A percentile compares a stretch with the other conserved stretches of the same genome.
phyloP scores from a whole-genome alignment of 2,329 filamentous ascomycete species.

The Colletotrichum sp. region DNA sequence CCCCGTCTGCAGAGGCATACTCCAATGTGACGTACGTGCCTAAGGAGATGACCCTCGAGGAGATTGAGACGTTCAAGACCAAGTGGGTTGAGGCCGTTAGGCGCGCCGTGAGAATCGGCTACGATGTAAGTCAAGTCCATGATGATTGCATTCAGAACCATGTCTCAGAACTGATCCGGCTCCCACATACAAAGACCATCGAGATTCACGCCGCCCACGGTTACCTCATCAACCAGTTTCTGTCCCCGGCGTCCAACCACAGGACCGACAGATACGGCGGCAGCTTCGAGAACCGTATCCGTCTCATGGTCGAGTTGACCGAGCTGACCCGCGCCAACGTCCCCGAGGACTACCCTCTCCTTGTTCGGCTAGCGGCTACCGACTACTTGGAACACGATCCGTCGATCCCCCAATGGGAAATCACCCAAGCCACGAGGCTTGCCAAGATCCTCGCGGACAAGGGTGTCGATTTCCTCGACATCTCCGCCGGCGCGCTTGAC shows the following conservation, averaged over 20 bases:
- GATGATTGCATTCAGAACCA: not conserved
- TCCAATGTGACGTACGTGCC: constrained; percentile 32
- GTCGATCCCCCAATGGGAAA: constrained; percentile 65
- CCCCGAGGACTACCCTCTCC: constrained; percentile 69
- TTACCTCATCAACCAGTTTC: constrained; percentile 51
- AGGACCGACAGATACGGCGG: constrained; percentile 54
- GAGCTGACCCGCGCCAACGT: constrained; percentile 65
- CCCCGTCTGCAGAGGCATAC: constrained; percentile 25
- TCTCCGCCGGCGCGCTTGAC: constrained; percentile 70
- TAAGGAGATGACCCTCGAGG: constrained; percentile 64
- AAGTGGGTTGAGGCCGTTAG: constrained; percentile 60
- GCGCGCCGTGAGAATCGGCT: constrained; percentile 66
- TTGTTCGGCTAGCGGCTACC: constrained; percentile 71
- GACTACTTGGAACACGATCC: constrained; percentile 72
- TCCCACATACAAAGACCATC: not conserved
- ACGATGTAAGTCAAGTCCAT: constrained; percentile 49
- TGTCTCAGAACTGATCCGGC: not conserved
- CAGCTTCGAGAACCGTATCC: constrained; percentile 46
- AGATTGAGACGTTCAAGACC: constrained; percentile 68
- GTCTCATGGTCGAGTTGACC: constrained; percentile 49
- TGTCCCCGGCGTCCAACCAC: constrained; percentile 46
- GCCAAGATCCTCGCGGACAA: constrained; percentile 64
- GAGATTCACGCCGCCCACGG: constrained; percentile 48
- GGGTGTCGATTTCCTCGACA: constrained; percentile 76
- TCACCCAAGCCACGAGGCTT: constrained; percentile 65